phyloP scores from a whole-genome alignment of 2,329 filamentous ascomycete species.

The Grosmannia clavigera region DNA sequence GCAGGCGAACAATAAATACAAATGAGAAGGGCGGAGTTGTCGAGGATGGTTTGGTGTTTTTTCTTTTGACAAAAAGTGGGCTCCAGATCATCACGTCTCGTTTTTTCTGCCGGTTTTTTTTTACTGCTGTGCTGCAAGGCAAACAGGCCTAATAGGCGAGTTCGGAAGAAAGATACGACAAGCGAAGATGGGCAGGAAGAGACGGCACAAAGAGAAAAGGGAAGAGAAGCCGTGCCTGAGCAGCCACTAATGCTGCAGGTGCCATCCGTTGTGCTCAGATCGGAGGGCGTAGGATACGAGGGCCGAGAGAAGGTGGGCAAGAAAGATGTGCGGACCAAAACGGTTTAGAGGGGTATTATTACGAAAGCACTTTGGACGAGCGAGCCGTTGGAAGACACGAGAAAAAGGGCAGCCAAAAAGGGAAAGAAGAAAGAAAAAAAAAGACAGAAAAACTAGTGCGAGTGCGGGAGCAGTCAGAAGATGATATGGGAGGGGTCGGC shows the following conservation, averaged over 20 bases:
- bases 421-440: neutral
- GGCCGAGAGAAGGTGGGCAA: neutral
- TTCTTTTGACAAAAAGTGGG: neutral
- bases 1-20: neutral
- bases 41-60: neutral
- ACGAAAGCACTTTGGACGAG: neutral
- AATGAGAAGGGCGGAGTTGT: neutral
- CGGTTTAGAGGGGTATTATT: neutral
- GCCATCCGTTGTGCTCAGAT: neutral
- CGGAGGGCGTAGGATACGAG: neutral
- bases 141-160: conserved; percentile 1
- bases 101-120: neutral
- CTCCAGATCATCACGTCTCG: neutral
- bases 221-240: neutral
- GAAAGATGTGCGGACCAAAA: too few species aligned
- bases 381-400: neutral
- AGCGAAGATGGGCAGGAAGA: neutral
- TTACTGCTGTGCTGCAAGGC: neutral
- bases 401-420: neutral
- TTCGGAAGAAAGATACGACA: neutral
- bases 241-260: conserved; percentile 6
- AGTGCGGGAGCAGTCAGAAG: too few species aligned
- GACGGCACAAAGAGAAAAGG: neutral
- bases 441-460: too few species aligned
- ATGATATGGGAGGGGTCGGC: neutral